These are phyloP conservation scores for Postia placenta DNA, from an alignment of 768 basidiomycete species.

Conservation along the genomic window DNA sequence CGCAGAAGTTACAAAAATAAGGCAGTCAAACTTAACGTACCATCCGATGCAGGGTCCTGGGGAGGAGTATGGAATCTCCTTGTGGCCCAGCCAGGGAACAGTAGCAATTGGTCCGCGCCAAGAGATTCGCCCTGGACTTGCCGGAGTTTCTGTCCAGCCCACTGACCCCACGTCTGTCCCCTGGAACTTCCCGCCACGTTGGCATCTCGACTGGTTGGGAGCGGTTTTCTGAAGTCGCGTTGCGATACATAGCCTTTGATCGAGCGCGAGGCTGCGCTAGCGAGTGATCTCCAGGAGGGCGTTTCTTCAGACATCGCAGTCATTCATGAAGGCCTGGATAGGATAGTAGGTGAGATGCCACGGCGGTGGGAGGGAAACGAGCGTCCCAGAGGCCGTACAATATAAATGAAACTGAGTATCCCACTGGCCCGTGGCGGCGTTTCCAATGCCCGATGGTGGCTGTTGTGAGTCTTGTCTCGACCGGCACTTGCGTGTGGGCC, in stretches of 20 bases:
- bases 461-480: neutral
- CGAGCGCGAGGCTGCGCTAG: slow-evolving; percentile 28
- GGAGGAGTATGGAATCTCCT: slow-evolving; percentile 30
- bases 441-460: neutral
- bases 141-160: slow-evolving; percentile 49
- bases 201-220: slow-evolving; percentile 5
- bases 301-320: slow-evolving; percentile 24
- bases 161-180: slow-evolving; percentile 49
- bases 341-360: neutral
- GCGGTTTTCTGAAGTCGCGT: slow-evolving; percentile 32
- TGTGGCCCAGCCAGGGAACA: slow-evolving; percentile 84
- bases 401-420: neutral
- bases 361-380: neutral
- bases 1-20: neutral
- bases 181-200: slow-evolving; percentile 16
- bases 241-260: slow-evolving; percentile 47
- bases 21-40: neutral
- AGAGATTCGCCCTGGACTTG: slow-evolving; percentile 16
- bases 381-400: neutral
- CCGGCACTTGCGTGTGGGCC: neutral
- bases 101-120: slow-evolving; percentile 39
- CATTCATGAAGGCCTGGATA: neutral
- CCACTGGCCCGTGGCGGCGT: neutral
- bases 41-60: slow-evolving; percentile 5
- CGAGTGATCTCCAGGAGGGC: slow-evolving; percentile 25